These are phyloP conservation scores for Dictyostelium citrinum DNA, from an alignment of 78 protist genomes.

Conservation along the genomic window DNA sequence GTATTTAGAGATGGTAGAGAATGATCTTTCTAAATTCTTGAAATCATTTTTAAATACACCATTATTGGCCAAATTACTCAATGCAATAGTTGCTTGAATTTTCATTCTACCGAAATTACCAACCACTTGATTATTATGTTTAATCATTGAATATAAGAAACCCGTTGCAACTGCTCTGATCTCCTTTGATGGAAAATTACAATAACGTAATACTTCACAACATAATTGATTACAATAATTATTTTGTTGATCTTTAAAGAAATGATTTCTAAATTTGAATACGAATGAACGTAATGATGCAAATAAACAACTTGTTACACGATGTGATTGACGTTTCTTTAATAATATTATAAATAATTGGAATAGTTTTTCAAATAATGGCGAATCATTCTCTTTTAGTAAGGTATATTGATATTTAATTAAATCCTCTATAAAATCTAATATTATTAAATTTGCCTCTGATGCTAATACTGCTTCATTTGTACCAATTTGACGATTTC, in stretches of 20 bases:
- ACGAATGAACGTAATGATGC: slow-evolving; percentile 37
- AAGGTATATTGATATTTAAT: neutral
- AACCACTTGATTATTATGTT: slow-evolving; percentile 50
- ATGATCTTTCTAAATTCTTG: slow-evolving; percentile 8
- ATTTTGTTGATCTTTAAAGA: slow-evolving; percentile 33
- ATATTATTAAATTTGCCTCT: slow-evolving; percentile 33
- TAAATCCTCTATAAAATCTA: slow-evolving; percentile 48
- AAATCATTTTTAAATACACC: slow-evolving; percentile 2
- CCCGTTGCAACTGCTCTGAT: slow-evolving; percentile 3
- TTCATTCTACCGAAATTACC: slow-evolving; percentile 78
- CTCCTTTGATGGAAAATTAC: slow-evolving; percentile 16
- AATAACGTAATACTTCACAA: slow-evolving; percentile 20
- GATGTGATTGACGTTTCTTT: slow-evolving; percentile 32
- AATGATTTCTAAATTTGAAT: slow-evolving; percentile 48
- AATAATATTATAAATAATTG: neutral
- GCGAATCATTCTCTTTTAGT: neutral
- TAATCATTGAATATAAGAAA: slow-evolving; percentile 58
- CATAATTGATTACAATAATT: slow-evolving; percentile 27
- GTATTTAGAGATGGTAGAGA: slow-evolving; percentile 3
- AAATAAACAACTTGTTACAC: slow-evolving; percentile 16
- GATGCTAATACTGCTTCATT: slow-evolving; percentile 43
- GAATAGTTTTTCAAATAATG: slow-evolving; percentile 4
- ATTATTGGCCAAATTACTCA: slow-evolving; percentile 22
- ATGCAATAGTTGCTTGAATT: slow-evolving; percentile 65
- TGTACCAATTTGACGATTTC: neutral